phyloP scores from a whole-genome alignment of 805 yeast genomes.

The Candida rishiriensis region DNA sequence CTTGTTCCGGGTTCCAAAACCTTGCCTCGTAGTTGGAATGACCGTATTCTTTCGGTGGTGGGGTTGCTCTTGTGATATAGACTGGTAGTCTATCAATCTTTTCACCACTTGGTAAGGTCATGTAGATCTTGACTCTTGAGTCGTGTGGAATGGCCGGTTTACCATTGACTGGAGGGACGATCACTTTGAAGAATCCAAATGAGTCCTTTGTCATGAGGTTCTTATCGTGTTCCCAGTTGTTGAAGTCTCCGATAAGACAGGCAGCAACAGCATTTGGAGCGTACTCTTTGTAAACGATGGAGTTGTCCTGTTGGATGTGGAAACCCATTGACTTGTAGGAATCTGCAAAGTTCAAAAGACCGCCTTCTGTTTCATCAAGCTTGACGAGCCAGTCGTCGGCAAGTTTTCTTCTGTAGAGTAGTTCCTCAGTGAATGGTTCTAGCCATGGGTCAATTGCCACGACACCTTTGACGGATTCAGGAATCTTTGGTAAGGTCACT shows the following conservation, averaged over 20 bases:
- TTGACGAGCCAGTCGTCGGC: slow-evolving; percentile 61
- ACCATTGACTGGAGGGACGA: slow-evolving; percentile 52
- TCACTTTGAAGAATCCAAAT: slow-evolving; percentile 66
- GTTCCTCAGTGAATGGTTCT: slow-evolving; percentile 66
- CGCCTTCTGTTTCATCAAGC: slow-evolving; percentile 57
- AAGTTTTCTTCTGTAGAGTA: slow-evolving; percentile 60
- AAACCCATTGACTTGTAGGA: slow-evolving; percentile 77
- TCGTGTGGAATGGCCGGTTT: slow-evolving; percentile 73
- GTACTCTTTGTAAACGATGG: slow-evolving; percentile 72
- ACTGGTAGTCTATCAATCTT: slow-evolving; percentile 80
- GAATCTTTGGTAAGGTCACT: slow-evolving; percentile 11
- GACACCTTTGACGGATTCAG: slow-evolving; percentile 47
- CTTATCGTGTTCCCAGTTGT: slow-evolving; percentile 63
- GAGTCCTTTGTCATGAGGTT: slow-evolving; percentile 57
- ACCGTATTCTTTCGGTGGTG: slow-evolving; percentile 50
- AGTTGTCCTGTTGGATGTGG: slow-evolving; percentile 54
- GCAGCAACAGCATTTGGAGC: slow-evolving; percentile 83
- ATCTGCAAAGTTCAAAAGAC: slow-evolving; percentile 65
- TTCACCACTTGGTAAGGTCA: slow-evolving; percentile 65
- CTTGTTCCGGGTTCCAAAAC: slow-evolving; percentile 77
- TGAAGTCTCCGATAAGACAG: slow-evolving; percentile 87
- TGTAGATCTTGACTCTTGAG: slow-evolving; percentile 66
- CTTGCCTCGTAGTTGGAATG: slow-evolving; percentile 70
- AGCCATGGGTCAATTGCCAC: slow-evolving; percentile 81
- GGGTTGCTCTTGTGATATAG: slow-evolving; percentile 82